A percentile compares a stretch with the other conserved stretches of the same genome.
Conservation (phyloP, 495 filamentous ascomycete genomes). For the Aspergillus haitiensis region DNA sequence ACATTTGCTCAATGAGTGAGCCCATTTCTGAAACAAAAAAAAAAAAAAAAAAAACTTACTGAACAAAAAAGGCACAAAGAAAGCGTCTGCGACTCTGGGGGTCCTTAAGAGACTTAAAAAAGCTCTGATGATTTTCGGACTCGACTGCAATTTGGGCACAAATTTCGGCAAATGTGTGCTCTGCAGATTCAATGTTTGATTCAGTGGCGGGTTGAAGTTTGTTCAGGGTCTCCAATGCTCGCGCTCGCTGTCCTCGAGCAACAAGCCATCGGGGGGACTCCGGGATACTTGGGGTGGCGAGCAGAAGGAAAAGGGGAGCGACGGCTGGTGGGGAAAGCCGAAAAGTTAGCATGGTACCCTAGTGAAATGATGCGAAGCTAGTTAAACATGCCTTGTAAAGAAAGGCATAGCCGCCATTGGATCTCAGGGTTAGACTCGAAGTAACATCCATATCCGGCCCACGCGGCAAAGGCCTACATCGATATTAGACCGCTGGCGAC, state of each 20-base stretch:
- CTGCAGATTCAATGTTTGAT: neutral
- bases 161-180: neutral
- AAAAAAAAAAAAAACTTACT: too few relatives aligned
- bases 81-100: neutral
- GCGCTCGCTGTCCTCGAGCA: neutral
- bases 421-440: neutral
- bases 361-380: too few relatives aligned
- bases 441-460: neutral
- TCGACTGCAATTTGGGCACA: neutral
- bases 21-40: neutral
- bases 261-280: constrained; percentile 2
- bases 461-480: neutral
- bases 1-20: neutral
- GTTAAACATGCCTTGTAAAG: neutral
- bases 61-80: neutral
- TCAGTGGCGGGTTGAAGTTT: neutral
- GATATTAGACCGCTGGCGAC: neutral
- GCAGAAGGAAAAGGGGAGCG: neutral
- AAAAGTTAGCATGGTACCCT: constrained; percentile 13
- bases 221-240: neutral
- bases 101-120: too few relatives aligned
- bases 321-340: neutral
- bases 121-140: neutral
- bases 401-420: neutral
- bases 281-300: neutral